Conservation (phyloP, 768 basidiomycete genomes). For the Leccinum imitatum region DNA sequence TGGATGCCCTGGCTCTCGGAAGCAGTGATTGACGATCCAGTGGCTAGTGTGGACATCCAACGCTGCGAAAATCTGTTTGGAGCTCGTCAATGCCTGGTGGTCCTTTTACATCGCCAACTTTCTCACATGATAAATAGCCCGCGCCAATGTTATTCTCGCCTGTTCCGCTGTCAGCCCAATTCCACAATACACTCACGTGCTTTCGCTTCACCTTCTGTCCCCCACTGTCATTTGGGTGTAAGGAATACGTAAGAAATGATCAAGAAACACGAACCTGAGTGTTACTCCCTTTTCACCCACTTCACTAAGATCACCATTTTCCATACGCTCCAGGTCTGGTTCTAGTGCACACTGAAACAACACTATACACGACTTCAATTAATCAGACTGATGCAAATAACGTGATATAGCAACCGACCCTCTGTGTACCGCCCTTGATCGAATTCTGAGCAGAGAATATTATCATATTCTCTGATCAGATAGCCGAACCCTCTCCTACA, state of each 20-base stretch:
- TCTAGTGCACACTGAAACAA: slow-evolving; percentile 40
- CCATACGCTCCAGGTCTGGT: slow-evolving; percentile 44
- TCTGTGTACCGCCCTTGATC: slow-evolving; percentile 1
- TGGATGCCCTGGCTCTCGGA: slow-evolving; percentile 6
- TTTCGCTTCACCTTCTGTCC: slow-evolving; percentile 12
- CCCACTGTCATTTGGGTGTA: not conserved
- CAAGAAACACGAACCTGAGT: slow-evolving; percentile 32
- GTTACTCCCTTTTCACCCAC: slow-evolving; percentile 71
- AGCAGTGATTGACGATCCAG: slow-evolving; percentile 32
- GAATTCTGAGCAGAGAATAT: slow-evolving; percentile 9
- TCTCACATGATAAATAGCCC: slow-evolving; percentile 57
- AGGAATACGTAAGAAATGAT: not conserved
- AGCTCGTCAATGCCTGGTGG: not conserved
- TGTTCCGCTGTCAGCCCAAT: slow-evolving; percentile 11
- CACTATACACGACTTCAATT: slow-evolving; percentile 19
- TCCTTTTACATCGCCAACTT: not conserved
- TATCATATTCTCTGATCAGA: slow-evolving; percentile 1
- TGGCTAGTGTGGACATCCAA: slow-evolving; percentile 55
- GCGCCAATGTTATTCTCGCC: slow-evolving; percentile 52
- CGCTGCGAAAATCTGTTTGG: slow-evolving; percentile 44
- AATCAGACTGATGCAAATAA: not conserved
- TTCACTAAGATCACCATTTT: slow-evolving; percentile 65
- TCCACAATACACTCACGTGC: no score
- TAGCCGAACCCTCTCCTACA: not conserved
- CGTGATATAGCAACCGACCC: not conserved